These are phyloP conservation scores for Phytophthora syringae DNA, from an alignment of 352 stramenopile genomes.

Conservation along the genomic window DNA sequence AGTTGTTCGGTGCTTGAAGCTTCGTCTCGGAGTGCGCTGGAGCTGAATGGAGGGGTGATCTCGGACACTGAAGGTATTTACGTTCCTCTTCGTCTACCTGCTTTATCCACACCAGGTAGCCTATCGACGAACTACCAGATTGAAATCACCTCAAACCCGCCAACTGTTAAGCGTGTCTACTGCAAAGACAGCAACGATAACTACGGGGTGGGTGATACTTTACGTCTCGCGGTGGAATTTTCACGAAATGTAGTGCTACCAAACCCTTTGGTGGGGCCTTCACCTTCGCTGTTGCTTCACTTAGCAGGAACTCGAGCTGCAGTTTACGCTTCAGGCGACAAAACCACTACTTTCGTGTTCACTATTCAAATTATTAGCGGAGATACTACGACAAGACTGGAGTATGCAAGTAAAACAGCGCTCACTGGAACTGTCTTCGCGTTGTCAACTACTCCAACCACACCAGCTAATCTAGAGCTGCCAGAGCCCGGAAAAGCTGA, in stretches of 20 bases:
- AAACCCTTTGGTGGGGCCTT: conserved; percentile 10
- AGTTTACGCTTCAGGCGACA: conserved; percentile 52
- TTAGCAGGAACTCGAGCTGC: conserved; percentile 39
- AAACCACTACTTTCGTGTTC: conserved; percentile 50
- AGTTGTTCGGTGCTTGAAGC: conserved; percentile 52
- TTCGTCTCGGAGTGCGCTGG: conserved; percentile 48
- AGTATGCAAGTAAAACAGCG: conserved; percentile 45
- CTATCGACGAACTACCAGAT: conserved; percentile 56
- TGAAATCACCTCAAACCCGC: conserved; percentile 49
- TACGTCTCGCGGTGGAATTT: conserved; percentile 60
- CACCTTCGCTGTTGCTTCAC: conserved; percentile 44
- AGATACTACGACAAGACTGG: conserved; percentile 38
- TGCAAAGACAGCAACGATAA: conserved; percentile 31
- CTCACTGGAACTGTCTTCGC: conserved; percentile 53
- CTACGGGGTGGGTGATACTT: conserved; percentile 58
- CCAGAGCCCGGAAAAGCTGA: conserved; percentile 32
- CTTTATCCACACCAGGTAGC: conserved; percentile 37
- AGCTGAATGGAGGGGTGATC: conserved; percentile 63
- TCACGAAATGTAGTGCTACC: conserved; percentile 39
- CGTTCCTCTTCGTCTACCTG: conserved; percentile 54
- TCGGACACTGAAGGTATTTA: conserved; percentile 48
- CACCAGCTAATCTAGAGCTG: conserved; percentile 36
- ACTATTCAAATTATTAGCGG: conserved; percentile 40
- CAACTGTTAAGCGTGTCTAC: conserved; percentile 49
- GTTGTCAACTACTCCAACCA: conserved; percentile 48